Evolutionary conservation across 2,329 filamentous ascomycete genomes (phyloP), one percentile per base, ranked within the genome.

Genomic region (Passalora sequoiae): DNA sequence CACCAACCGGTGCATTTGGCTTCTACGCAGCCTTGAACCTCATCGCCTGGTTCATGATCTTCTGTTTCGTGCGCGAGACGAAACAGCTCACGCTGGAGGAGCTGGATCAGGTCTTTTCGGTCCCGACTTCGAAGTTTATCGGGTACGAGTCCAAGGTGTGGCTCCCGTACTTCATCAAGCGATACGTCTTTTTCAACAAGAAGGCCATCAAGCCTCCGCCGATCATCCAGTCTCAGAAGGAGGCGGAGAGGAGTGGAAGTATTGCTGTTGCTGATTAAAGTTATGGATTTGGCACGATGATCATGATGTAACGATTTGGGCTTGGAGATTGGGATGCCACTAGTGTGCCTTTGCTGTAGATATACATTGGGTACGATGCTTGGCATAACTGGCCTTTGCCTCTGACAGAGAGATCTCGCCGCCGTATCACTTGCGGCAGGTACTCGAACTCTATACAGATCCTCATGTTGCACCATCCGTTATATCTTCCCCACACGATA

Each of bases 1-100:
- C 66, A 9, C 68, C 72, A 2, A 70, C 71, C 4, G 75, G 75
- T 7, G 76, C 78, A 20, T 58, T 79, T 50, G 69, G 69, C 6
- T 79, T 74, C 69, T 80, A 80, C 55, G 76, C 75, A 0, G 72
- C 63, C 0, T 76, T 75, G 65, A 78, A 77, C 57, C 47, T 77
- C 15, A 69, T 78, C 29, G 75, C 73, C n/a, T 78, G 72, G 69
- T 40, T 76, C 47, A 58, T 60, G 65, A 72, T 62, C 61, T 68
- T 64, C 51, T 71, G 66, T 45, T 76, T 61, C 43, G 55, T 73
- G 22, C 66, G 68, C 20, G 70, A 73, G 50, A 73, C 69, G 33
- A 73, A 72, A 56, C 67, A 71, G 51, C 60, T 67, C 15, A 72
- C 69, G 0, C 66, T 73, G 15, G 70, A 73, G 55, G 70, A 72